Evolutionary conservation across 1,284 basidiomycete genomes (phyloP).

Genomic region (Ustilago curta): DNA sequence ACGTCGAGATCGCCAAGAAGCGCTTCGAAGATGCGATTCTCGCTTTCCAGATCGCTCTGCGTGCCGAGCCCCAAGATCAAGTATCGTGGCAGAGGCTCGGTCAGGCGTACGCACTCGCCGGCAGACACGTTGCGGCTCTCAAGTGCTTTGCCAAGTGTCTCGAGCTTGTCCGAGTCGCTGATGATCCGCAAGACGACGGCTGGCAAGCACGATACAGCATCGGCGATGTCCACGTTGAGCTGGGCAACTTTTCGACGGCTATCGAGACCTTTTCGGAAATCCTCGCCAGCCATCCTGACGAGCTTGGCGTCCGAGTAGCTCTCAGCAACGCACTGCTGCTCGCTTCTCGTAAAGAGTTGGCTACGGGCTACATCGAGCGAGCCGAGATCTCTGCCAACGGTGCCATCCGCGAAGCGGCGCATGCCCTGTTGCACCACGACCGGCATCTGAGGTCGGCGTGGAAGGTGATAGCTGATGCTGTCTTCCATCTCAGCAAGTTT

Average conservation of each 20-base stretch:
- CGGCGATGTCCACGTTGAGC: slow-evolving; percentile 84
- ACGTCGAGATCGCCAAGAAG: slow-evolving; percentile 83
- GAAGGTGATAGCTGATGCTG: slow-evolving; percentile 86
- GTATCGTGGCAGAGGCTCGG: slow-evolving; percentile 89
- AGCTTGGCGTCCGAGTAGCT: slow-evolving; percentile 79
- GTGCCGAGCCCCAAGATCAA: slow-evolving; percentile 82
- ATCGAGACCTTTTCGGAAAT: slow-evolving; percentile 78
- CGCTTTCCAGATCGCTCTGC: slow-evolving; percentile 87
- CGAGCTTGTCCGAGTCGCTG: slow-evolving; percentile 57
- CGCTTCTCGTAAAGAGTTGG: slow-evolving; percentile 77
- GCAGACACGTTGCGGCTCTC: slow-evolving; percentile 87
- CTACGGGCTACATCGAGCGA: slow-evolving; percentile 79
- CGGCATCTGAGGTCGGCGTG: slow-evolving; percentile 73
- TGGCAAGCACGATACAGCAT: slow-evolving; percentile 90
- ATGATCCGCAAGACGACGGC: slow-evolving; percentile 69
- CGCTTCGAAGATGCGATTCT: slow-evolving; percentile 83
- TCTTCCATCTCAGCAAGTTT: slow-evolving; percentile 71
- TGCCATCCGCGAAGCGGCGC: slow-evolving; percentile 75
- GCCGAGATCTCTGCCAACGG: slow-evolving; percentile 79
- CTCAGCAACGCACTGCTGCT: slow-evolving; percentile 81
- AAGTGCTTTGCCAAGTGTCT: slow-evolving; percentile 85
- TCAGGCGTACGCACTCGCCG: slow-evolving; percentile 88
- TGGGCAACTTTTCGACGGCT: slow-evolving; percentile 81
- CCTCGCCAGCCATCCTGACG: slow-evolving; percentile 74
- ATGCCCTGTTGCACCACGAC: slow-evolving; percentile 73